Base-by-base conservation (phyloP, 768 basidiomycete genomes). In the Kwoniella shandongensis region DNA sequence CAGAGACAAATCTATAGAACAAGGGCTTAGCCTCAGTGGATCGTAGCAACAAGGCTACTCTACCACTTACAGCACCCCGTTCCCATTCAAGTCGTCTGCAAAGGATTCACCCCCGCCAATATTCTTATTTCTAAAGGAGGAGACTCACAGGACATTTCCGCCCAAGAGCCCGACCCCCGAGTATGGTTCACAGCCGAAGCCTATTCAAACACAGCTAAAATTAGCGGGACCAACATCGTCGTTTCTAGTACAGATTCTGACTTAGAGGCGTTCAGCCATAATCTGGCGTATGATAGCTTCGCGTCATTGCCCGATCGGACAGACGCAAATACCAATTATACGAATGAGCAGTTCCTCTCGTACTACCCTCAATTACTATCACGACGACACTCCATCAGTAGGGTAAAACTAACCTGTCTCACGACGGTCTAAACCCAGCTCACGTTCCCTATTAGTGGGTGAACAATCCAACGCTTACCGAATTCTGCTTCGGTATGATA, bases 211-310 rank as follows among this genome's bases (percentile, higher is more conserved):
- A 79, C 83, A 78, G 79, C 80, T 83, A 77, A 82, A 78, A 82
- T 81, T 79, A 81, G 82, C 80, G 81, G 83, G 83, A 83, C 81
- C 80, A 81, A 83, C 80, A 83, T 85, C 83, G 80, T 84, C 81
- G 80, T 82, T 80, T 85, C 83, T 81, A 83, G 85, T 83, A 85
- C 81, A 81, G 84, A 85, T 86, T 85, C 84, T 85, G 84, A 79
- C 84, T 85, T 85, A 85, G 85, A 86, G 85, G 85, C 83, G 81
- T 86, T 86, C 84, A 86, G 85, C 83, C 85, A 85, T 86, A 85
- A 86, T 85, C 85, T 84, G 83, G 82, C 85, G 83, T 83, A 84
- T 85, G 84, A 83, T 86, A 85, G 84, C 84, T 84, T 85, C 83
- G 82, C 83, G 78, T 81, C 84, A 85, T 83, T 85, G 85, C 83